Base-by-base conservation (phyloP, 805 yeast species). In the Osmozyma mogii region DNA sequence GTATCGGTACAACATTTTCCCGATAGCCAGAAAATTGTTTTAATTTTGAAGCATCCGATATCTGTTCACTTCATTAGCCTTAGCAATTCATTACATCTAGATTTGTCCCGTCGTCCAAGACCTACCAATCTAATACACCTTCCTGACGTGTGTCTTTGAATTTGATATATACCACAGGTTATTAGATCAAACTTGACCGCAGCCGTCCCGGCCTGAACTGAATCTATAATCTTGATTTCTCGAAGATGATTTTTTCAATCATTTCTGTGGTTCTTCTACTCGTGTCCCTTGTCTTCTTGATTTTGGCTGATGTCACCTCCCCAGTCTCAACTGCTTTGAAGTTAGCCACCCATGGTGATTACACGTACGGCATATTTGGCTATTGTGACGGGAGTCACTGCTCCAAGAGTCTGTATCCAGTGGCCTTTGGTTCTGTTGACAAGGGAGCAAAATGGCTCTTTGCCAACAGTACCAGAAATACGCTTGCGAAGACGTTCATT, bases 341-440 rank as follows among this genome's bases (percentile, higher is more conserved):
- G 3, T 41, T 82, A 9, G 77, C 78, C 5, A 48, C 63, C 19
- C 64, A 74, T 19, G 55, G 55, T 13, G 49, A 52, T 24, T 55
- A 58, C 38, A 55, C 60, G 2, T 82, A 68, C 49, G 92, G 92
- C 18, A 69, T 73, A 2, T 70, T 82, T 47, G 92, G 92, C 3
- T 73, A 68, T 47, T 82, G 92, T 47, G 24, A 45, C 4, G 36
- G 37, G 6, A 36, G 41, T 3, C 36, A 45, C 7, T 76, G 83
- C 44, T 49, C 65, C 11, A 45, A 44, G 6, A 70, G 75, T 2
- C 46, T 61, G 1, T 72, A 69, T 12, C 68, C 72, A 2, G 70
- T 72, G 43, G 25, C 44, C 6, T 65, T 69, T 17, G 53, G 61
- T 16, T 33, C 43, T 8, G 28, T 44, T 22, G 45, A 43, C 3